Evolutionary conservation across 805 yeast genomes (phyloP).

Genomic region (Starmerella geochares): DNA sequence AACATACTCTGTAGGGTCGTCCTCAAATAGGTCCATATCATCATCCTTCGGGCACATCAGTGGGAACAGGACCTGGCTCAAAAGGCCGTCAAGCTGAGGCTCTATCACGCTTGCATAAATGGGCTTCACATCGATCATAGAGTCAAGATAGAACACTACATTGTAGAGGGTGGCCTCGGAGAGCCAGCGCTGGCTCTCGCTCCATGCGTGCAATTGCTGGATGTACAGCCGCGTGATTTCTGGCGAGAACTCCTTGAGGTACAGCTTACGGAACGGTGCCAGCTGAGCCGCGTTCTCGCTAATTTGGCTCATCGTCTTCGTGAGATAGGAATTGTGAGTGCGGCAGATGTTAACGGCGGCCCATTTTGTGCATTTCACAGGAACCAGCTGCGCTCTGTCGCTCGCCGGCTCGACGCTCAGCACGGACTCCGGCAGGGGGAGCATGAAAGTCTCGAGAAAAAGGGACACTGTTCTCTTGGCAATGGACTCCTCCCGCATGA

Average conservation of each 20-base stretch:
- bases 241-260: slow-evolving; percentile 55
- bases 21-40: slow-evolving; percentile 64
- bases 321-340: slow-evolving; percentile 59
- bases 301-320: slow-evolving; percentile 16
- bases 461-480: slow-evolving; percentile 64
- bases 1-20: slow-evolving; percentile 81
- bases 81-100: slow-evolving; percentile 53
- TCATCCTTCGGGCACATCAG: slow-evolving; percentile 59
- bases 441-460: slow-evolving; percentile 56
- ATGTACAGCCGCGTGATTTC: slow-evolving; percentile 57
- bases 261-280: slow-evolving; percentile 49
- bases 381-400: slow-evolving; percentile 45
- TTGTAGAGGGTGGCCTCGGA: slow-evolving; percentile 54
- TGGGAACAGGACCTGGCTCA: slow-evolving; percentile 67
- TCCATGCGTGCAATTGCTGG: slow-evolving; percentile 64
- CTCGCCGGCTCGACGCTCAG: slow-evolving; percentile 40
- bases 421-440: slow-evolving; percentile 47
- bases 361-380: slow-evolving; percentile 72
- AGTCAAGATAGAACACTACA: slow-evolving; percentile 53
- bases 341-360: slow-evolving; percentile 67
- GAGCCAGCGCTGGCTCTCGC: slow-evolving; percentile 55
- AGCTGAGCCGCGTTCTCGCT: slow-evolving; percentile 39
- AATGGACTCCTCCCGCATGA: slow-evolving; percentile 45
- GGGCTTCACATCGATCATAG: slow-evolving; percentile 45
- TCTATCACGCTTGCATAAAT: slow-evolving; percentile 55